Base-by-base conservation (phyloP, 2,329 filamentous ascomycete species). In the Trichophyton schoenleinii region DNA sequence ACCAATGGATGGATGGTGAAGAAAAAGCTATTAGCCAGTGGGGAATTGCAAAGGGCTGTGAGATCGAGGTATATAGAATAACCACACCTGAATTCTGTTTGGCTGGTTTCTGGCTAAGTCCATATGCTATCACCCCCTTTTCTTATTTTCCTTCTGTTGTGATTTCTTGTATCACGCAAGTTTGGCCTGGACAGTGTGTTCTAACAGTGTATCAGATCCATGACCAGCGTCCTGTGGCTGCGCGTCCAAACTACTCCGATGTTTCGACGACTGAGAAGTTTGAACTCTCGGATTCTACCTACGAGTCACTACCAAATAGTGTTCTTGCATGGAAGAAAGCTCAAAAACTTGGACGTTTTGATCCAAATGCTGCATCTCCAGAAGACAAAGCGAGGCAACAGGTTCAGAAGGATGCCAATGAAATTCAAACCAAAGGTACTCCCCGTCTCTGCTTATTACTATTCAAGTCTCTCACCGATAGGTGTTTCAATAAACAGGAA, bases 271-370 rank as follows among this genome's bases (percentile, higher is more conserved):
- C 96, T 3, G 84, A 91, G 61, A 96, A 96, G 77, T 97, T 94
- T 73, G 84, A 87, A 64, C 87, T 99, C 81, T 89, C 91, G n/a
- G 80, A 82, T 59, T 81, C 86, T 58, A 87, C 91, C 70, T 99
- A 99, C 75, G 90, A 91, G 72, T 84, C 85, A 69, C 90, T 91
- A 70, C 80, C 85, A 49, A 89, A 96, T 75, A 92, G 88, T 2
- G 94, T 99, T 13, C 82, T 96, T 25, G 89, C 91, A 4, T 97
- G 91, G 91, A 99, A 99, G 77, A 92, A 89, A 77, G 79, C 85
- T n/a, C 86, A 96, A 74, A 91, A 95, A 72, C 83, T 97, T n/a
- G 94, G 94, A 58, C 89, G 94, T 41, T 99, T 99, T 75, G 90
- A 97, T 71, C 94, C 94, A 11, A 81, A 87, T 67, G 89, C 91